Evolutionary conservation across 306 rosid species (phyloP), one percentile per base, ranked within the genome.

Genomic region (Heteromeles arbutifolia): DNA sequence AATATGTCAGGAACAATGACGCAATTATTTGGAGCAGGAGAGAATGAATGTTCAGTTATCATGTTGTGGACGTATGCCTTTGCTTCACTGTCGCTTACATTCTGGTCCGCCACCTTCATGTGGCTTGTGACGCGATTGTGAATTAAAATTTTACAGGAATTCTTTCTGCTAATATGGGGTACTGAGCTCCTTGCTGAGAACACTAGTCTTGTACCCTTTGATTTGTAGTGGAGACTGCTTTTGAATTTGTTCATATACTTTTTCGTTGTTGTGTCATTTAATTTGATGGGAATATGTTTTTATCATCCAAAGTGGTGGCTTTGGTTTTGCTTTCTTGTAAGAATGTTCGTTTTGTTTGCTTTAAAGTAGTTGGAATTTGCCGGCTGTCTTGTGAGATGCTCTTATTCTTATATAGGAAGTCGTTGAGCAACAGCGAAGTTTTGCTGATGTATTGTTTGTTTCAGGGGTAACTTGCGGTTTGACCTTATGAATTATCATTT

Each of bases 91-190:
- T 86, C 97, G 11, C 89, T 91, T 17, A 91, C 97, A 37, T 68
- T 91, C 54, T 91, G 97, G 97, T 89, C 90, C 70, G 84, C 91
- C 75, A 74, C 63, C 28, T 91, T 88, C 95, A 73, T 89, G 95
- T 91, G 88, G 92, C 86, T 87, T 34, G 87, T 89, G 63, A 41
- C 84, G 57, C 82, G 54, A 82, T 1, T 58, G 12, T 58, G 67
- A 73, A 39, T 11, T 28, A 15, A 37, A 57, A 41, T 57, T 18
- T 37, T 18, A 29, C 17, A 19, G 9, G 26, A 28, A 28, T 70
- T 15, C 39, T 3, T 52, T 39, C 74, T 21, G 21, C 39, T 62
- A 28, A 5, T 15, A 15, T 4, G 67, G 32, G 43, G 45, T 15
- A 8, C 22, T 26, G 58, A 69, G 57, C 58, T 24, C 72, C 57